Percentiles rank a stretch among this genome's conserved stretches.
Evolutionary conservation across 768 basidiomycete genomes (phyloP).

Genomic region (Cubamyces sp.): DNA sequence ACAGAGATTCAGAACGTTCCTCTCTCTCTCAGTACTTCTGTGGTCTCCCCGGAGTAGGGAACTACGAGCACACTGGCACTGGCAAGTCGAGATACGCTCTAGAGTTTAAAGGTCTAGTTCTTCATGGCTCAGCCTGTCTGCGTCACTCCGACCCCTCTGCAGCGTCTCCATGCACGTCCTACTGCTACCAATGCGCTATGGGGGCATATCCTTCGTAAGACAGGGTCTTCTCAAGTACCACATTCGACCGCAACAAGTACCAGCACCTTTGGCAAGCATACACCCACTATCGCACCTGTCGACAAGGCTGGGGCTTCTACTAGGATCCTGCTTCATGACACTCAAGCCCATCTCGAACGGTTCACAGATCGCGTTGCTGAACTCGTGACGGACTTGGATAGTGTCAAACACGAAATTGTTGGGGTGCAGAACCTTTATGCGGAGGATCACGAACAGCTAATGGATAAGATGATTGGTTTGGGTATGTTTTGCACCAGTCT

Average conservation of each 20-base stretch:
- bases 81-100: too few species aligned
- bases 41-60: too few species aligned
- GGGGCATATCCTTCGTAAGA: constrained; percentile 25
- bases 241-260: constrained; percentile 4
- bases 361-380: constrained; percentile 61
- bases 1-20: too few species aligned
- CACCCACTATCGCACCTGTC: constrained; percentile 45
- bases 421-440: constrained; percentile 61
- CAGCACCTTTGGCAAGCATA: constrained; percentile 28
- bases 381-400: constrained; percentile 54
- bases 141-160: neutral
- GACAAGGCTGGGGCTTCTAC: constrained; percentile 74
- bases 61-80: too few species aligned
- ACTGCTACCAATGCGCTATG: constrained; percentile 19
- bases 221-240: constrained; percentile 8
- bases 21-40: too few species aligned
- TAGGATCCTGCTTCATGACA: constrained; percentile 74
- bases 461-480: constrained; percentile 57
- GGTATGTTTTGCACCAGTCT: constrained; percentile 44
- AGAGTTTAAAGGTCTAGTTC: too few species aligned
- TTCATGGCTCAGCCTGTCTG: too few species aligned
- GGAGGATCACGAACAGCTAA: constrained; percentile 58
- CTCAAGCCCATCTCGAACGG: constrained; percentile 69
- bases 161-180: neutral
- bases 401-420: constrained; percentile 56